Evolutionary conservation across 2,329 filamentous ascomycete species (phyloP), one percentile per base, ranked within the genome.

Genomic region (Lachnellula willkommii): DNA sequence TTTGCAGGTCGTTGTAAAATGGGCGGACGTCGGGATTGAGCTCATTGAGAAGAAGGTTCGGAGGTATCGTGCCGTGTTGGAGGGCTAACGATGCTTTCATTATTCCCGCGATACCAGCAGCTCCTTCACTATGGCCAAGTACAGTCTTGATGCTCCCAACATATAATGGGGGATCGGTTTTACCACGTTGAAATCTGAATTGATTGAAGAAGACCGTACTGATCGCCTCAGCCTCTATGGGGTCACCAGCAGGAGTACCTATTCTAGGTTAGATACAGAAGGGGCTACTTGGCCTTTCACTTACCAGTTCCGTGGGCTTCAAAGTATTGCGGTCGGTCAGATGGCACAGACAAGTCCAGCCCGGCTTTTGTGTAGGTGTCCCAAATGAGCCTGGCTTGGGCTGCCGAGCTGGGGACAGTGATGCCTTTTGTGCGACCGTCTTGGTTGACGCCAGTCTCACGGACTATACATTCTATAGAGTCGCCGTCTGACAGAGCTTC

Each of bases 401-500:
- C 74, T 2, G 61, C 54, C 0, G 69, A 65, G 51, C 71, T 81
- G 0, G 82, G 82, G 67, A 80, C 73, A 0, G 81, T 83, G 58
- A 84, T 78, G 0, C 80, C 80, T 17, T 63, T 70, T 46, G 59
- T 79, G 73, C 36, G 68, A 70, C 60, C 57, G 56, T 78, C 83
- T 53, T 80, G 77, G 57, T 83, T 84, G 40, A 79, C 73, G 15
- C 56, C 55, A 15, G 55, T 60, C 24, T 55, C 58, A 17, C 79
- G 74, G 52, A 85, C 78, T 26, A 84, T 73, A 9, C 75, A 77
- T 7, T 79, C 75, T 54, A 84, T 80, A 0, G 77, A 77, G 64
- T 87, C 82, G 17, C 80, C 79, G 60, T 83, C 79, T 9, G 72
- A 71, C 6, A 87, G 62, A 2, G 76, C 76, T 39, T 72, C 65